Percentiles rank a stretch among this genome's conserved stretches.
phyloP scores from a whole-genome alignment of 106 monocot genomes.

The Iris macrosiphon region DNA sequence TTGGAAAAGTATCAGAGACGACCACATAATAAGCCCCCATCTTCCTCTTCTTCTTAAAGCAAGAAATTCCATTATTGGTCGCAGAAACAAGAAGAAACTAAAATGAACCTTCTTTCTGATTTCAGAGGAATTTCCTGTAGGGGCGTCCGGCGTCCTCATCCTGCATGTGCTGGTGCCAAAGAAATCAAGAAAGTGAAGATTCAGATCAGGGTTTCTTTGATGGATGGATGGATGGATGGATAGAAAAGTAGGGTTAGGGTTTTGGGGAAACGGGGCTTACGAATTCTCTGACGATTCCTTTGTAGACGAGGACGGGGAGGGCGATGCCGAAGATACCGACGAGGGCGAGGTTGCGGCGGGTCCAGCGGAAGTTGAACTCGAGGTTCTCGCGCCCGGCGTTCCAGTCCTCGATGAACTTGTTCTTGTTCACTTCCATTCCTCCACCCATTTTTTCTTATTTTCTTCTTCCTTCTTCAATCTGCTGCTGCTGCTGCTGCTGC shows the following conservation, averaged over 20 bases:
- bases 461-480: background rate
- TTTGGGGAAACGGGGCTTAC: constrained; percentile 13
- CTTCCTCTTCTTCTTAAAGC: too few relatives aligned
- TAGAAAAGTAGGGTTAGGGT: background rate
- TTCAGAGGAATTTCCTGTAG: constrained; percentile 48
- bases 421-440: constrained; percentile 87
- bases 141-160: constrained; percentile 58
- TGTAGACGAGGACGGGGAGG: constrained; percentile 77
- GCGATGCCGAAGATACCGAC: constrained; percentile 88
- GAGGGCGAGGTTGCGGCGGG: constrained; percentile 77
- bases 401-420: constrained; percentile 85
- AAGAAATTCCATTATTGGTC: too few relatives aligned
- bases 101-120: too few relatives aligned
- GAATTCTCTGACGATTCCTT: constrained; percentile 70
- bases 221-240: background rate
- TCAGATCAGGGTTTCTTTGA: background rate
- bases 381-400: constrained; percentile 81
- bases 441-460: constrained; percentile 47
- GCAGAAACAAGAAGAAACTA: too few relatives aligned
- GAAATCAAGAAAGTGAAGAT: background rate
- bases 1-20: too few relatives aligned
- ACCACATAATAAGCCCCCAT: too few relatives aligned
- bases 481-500: too few relatives aligned
- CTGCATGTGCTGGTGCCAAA: constrained; percentile 60
- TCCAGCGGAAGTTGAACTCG: constrained; percentile 84